phyloP scores from a whole-genome alignment of 441 rosid species.

The Aleurites moluccanus region DNA sequence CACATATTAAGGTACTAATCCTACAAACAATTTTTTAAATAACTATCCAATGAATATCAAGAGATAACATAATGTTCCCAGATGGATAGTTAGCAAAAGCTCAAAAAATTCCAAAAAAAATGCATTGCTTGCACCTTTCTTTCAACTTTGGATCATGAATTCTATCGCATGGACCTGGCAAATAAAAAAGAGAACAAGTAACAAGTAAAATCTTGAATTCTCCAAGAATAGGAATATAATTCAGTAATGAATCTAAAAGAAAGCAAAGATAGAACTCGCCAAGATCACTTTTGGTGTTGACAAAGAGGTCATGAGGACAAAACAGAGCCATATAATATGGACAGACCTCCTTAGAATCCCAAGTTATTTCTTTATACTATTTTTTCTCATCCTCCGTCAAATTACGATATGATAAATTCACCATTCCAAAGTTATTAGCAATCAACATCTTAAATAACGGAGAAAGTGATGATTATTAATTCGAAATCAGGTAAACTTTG shows the following conservation, averaged over 20 bases:
- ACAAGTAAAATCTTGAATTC: neutral
- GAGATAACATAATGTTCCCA: neutral
- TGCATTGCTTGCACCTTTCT: constrained; percentile 66
- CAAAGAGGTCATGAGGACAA: constrained; percentile 98
- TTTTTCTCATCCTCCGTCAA: constrained; percentile 88
- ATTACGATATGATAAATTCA: constrained; percentile 62
- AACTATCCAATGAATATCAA: neutral
- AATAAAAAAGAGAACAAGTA: constrained; percentile 18
- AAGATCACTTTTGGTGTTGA: constrained; percentile 96
- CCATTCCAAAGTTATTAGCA: neutral
- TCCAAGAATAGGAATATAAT: constrained; percentile 6
- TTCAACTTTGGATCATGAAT: constrained; percentile 93
- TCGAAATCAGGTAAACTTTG: constrained; percentile 8
- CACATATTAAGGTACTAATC: neutral
- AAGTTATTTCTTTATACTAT: constrained; percentile 72
- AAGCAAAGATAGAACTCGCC: constrained; percentile 41
- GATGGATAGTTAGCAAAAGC: no score
- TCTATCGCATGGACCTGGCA: constrained; percentile 81
- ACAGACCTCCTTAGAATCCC: constrained; percentile 99
- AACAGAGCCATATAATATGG: constrained; percentile 92
- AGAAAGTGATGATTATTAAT: neutral
- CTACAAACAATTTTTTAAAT: neutral
- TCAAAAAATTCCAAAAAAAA: no score
- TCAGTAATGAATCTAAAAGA: neutral
- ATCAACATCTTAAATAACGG: no score